Base-by-base conservation (phyloP, 495 filamentous ascomycete species). In the Letharia lupina region DNA sequence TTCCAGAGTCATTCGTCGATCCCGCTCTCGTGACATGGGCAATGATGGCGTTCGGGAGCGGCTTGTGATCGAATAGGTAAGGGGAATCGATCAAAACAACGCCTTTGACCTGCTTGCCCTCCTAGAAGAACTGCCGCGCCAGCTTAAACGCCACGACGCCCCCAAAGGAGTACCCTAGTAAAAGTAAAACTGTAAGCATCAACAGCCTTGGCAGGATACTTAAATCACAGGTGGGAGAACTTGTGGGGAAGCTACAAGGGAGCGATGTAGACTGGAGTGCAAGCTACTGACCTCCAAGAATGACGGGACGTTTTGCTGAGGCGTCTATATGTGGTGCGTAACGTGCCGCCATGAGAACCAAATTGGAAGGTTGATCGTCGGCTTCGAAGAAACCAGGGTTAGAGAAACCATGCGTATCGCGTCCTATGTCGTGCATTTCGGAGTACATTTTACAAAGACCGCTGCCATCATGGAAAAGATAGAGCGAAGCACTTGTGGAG, bases 1-100 rank as follows among this genome's bases (percentile, higher is more conserved):
- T 10, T 15, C 41, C 41, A 44, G 41, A 15, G 41, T 44, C 41
- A 44, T 44, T 44, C 11, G 41, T 44, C 8, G 41, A 44, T 15
- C 9, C 41, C 11, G 41, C 6, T 15, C 10, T 3, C 13, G 41
- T 44, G 41, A 10, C 12, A 15, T 44, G 41, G 41, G 41, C 10
- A 44, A 44, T 44, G 41, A 44, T 15, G 13, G 41, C 41, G 33
- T 61, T 61, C 20, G 44, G 57, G 41, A 69, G 67, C 15, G 67
- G 67, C 47, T 69, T 8, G 44, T 66, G 67, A 23, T 69, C 47
- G 3, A 62, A 20, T 44, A 63, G 63, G 35, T 41, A 33, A 13
- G 67, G 67, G 20, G 67, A 69, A n/a, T 69, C 67, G 57, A 69
- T 66, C 28, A 69, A 41, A 31, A 69, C n/a, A 33, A 66, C 33